These are phyloP conservation scores for Amaranthus tricolor DNA, from an alignment of 179 eudicot species.

Conservation along the genomic window DNA sequence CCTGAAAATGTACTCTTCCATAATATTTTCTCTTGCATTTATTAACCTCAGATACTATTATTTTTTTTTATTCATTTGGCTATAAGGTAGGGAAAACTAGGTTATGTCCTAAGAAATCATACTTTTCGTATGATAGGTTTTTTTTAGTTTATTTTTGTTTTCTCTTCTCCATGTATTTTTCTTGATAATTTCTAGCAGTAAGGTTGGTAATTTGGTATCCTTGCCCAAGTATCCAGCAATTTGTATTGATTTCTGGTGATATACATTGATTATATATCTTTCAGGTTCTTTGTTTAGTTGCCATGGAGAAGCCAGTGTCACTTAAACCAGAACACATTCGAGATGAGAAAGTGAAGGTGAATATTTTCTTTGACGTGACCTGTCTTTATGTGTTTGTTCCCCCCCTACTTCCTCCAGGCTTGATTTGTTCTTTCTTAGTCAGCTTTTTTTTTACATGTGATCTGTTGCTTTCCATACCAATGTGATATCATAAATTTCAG, in stretches of 20 bases:
- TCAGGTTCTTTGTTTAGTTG: constrained; percentile 95
- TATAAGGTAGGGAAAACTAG: not conserved
- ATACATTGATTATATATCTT: constrained; percentile 6
- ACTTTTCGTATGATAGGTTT: no score
- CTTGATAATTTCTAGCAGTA: not conserved
- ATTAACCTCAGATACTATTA: not conserved
- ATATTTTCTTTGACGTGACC: constrained; percentile 12
- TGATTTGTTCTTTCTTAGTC: not conserved
- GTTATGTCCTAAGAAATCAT: no score
- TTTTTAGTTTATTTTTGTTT: no score
- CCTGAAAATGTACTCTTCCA: not conserved
- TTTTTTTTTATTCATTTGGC: not conserved
- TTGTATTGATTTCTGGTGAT: constrained; percentile 7
- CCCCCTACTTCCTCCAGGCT: not conserved
- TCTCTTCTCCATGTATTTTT: not conserved
- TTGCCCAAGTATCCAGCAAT: not conserved
- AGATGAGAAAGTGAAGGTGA: constrained; percentile 98
- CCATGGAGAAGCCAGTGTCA: constrained; percentile 97
- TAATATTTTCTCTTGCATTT: not conserved
- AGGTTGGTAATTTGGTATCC: not conserved
- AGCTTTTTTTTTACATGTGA: not conserved
- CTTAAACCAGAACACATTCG: constrained; percentile 93
- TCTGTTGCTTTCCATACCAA: not conserved
- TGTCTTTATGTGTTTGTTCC: not conserved
- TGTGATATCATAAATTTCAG: not conserved